A percentile compares a stretch with the other conserved stretches of the same genome.
Evolutionary conservation across 306 rosid genomes (phyloP).

Genomic region (Casuarina glauca): DNA sequence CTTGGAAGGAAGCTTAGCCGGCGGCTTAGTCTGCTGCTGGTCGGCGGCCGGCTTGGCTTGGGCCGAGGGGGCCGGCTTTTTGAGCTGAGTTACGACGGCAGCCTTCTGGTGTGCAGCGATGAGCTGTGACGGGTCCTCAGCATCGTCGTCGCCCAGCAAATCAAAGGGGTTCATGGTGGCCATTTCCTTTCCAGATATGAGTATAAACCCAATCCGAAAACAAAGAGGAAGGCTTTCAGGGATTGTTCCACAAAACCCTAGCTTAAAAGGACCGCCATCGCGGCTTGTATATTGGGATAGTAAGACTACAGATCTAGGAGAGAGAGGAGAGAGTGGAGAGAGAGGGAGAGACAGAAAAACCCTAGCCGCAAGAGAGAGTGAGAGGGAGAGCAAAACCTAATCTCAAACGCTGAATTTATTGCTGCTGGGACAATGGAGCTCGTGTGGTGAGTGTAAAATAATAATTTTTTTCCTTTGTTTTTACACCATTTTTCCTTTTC

Average conservation of each 20-base stretch:
- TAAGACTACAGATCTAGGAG: constrained; percentile 4
- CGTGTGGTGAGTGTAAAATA: constrained; percentile 5
- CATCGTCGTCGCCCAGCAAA: constrained; percentile 84
- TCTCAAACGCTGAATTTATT: constrained; percentile 39
- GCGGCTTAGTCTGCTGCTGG: constrained; percentile 42
- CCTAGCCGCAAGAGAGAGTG: constrained; percentile 70
- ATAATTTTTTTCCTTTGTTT: not conserved
- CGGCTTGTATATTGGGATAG: not conserved
- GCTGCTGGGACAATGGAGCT: constrained; percentile 10
- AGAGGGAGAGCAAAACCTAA: constrained; percentile 38
- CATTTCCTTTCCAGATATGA: constrained; percentile 38
- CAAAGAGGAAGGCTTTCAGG: not conserved
- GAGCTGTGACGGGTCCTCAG: constrained; percentile 86
- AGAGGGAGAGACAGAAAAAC: constrained; percentile 38
- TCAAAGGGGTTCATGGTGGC: constrained; percentile 84
- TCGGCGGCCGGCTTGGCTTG: constrained; percentile 39
- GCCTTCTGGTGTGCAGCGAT: constrained; percentile 61
- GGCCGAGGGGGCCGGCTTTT: constrained; percentile 40
- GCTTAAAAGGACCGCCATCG: constrained; percentile 46
- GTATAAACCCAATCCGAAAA: not conserved
- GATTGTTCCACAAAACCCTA: constrained; percentile 31
- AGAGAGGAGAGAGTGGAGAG: constrained; percentile 10
- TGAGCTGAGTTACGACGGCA: constrained; percentile 27
- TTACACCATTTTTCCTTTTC: not conserved
- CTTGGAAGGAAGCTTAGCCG: constrained; percentile 74